These are phyloP conservation scores for Thielaviopsis ethacetica DNA, from an alignment of 2,329 filamentous ascomycete genomes.

Conservation along the genomic window DNA sequence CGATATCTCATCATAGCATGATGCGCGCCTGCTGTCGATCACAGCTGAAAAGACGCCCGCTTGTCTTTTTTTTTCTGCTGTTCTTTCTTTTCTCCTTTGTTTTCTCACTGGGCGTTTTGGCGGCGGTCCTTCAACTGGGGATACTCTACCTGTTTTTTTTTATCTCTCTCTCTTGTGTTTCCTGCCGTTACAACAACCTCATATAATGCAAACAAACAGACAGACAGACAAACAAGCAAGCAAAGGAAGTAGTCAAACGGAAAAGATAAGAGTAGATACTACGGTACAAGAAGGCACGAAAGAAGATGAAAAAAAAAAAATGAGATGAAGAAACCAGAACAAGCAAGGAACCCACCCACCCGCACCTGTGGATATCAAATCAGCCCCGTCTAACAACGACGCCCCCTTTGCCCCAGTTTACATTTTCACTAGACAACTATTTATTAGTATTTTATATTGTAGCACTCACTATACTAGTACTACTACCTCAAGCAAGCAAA, in stretches of 20 bases:
- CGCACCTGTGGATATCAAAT: background rate
- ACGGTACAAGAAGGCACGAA: conserved; percentile 13
- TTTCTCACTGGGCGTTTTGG: background rate
- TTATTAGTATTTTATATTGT: background rate
- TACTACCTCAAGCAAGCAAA: too few species aligned
- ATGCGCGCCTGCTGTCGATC: background rate
- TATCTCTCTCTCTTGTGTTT: too few species aligned
- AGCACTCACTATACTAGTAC: too few species aligned
- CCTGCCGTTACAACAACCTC: too few species aligned
- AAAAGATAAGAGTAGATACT: background rate
- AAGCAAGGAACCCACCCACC: background rate
- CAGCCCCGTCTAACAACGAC: background rate
- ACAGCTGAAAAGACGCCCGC: background rate
- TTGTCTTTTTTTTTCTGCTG: background rate
- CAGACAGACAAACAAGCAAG: background rate
- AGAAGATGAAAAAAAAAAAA: background rate
- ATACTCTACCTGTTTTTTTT: too few species aligned
- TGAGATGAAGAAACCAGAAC: background rate
- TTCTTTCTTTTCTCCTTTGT: background rate
- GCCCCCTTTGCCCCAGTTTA: background rate
- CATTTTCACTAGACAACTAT: background rate
- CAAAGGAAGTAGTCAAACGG: too few species aligned
- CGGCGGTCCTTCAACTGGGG: too few species aligned
- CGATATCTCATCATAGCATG: background rate
- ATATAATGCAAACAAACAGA: too few species aligned